Evolutionary conservation across 2,329 filamentous ascomycete genomes (phyloP).

Genomic region (Penicillium brevicompactum): DNA sequence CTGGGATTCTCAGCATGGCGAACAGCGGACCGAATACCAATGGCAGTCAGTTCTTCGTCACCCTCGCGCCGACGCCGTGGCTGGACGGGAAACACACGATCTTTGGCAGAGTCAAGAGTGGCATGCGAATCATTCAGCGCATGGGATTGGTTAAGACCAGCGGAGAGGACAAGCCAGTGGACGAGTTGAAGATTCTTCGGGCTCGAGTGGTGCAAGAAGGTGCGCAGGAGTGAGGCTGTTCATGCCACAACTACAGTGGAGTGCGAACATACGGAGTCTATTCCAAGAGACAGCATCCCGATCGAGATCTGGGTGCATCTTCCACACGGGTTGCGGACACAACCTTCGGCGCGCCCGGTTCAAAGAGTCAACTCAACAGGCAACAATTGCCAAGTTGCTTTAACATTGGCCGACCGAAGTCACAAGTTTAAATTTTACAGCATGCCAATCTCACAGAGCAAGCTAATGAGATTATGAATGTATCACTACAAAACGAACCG

Average conservation of each 20-base stretch:
- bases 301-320: background rate
- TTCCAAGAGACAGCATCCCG: background rate
- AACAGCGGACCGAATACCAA: slow-evolving; percentile 93
- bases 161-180: slow-evolving; percentile 74
- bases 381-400: background rate
- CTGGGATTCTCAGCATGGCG: slow-evolving; percentile 94
- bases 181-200: slow-evolving; percentile 78
- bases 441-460: slow-evolving; percentile 5
- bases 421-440: slow-evolving; percentile 8
- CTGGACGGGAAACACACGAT: slow-evolving; percentile 96
- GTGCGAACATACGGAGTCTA: background rate
- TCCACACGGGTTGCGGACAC: slow-evolving; percentile 1
- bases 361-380: background rate
- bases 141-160: slow-evolving; percentile 88
- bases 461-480: slow-evolving; percentile 46
- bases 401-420: background rate
- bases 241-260: background rate
- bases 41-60: slow-evolving; percentile 94
- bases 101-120: slow-evolving; percentile 85
- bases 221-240: slow-evolving; percentile 43
- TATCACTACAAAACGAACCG: slow-evolving; percentile 79
- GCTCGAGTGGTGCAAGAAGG: slow-evolving; percentile 70
- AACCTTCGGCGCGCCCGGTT: slow-evolving; percentile 4
- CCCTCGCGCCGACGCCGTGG: slow-evolving; percentile 91
- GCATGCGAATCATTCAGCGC: slow-evolving; percentile 79